Evolutionary conservation across 1,284 basidiomycete species (phyloP).

Genomic region (Ceratobasidium sp.): DNA sequence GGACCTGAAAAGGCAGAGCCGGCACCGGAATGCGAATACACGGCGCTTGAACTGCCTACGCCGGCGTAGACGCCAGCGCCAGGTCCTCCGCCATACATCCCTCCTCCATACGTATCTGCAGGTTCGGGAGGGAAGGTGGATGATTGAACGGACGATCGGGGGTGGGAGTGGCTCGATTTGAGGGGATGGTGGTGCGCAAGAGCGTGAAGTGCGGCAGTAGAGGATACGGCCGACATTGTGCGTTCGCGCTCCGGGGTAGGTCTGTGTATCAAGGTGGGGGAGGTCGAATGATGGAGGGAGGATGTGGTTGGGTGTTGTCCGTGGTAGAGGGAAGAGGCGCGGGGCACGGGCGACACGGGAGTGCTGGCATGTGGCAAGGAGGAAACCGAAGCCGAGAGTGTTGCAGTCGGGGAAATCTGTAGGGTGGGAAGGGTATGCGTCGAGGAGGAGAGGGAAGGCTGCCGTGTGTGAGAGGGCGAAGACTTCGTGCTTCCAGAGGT

Average conservation of each 20-base stretch:
- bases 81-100: slow-evolving; percentile 31
- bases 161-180: neutral
- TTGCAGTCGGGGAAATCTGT: slow-evolving; percentile 30
- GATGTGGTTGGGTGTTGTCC: slow-evolving; percentile 9
- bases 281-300: neutral
- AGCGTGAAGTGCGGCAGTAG: slow-evolving; percentile 29
- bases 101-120: slow-evolving; percentile 25
- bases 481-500: slow-evolving; percentile 17
- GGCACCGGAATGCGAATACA: neutral
- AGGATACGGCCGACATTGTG: slow-evolving; percentile 27
- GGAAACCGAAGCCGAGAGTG: slow-evolving; percentile 26
- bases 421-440: slow-evolving; percentile 36
- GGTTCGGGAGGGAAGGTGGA: slow-evolving; percentile 39
- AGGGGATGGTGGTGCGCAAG: slow-evolving; percentile 15
- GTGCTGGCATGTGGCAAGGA: slow-evolving; percentile 18
- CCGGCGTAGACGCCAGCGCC: slow-evolving; percentile 27
- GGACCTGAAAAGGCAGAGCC: neutral
- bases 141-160: neutral
- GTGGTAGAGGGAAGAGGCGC: slow-evolving; percentile 21
- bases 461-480: slow-evolving; percentile 23
- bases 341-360: slow-evolving; percentile 14
- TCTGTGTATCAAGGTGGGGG: slow-evolving; percentile 2
- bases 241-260: slow-evolving; percentile 30
- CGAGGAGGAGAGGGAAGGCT: slow-evolving; percentile 25
- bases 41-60: neutral